Evolutionary conservation across 1,284 basidiomycete genomes (phyloP), one percentile per base, ranked within the genome.

Genomic region (Sporisorium sorghi): DNA sequence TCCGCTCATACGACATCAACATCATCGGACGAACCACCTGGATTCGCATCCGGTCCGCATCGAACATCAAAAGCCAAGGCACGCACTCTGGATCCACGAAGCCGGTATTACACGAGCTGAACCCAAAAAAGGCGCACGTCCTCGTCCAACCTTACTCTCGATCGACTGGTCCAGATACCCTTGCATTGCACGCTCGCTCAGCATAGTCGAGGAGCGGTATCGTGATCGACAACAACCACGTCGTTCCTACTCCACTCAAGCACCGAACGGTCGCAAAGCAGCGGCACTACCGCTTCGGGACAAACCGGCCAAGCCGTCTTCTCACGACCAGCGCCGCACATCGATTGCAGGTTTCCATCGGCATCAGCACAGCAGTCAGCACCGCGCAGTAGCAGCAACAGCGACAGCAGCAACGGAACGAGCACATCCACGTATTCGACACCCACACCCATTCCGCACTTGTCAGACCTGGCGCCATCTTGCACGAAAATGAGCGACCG

Each of bases 401-500:
- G 3, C 17, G 17, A 3, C 17, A 21, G 11, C 42, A 43, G 42
- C 42, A 60, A n/a, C 43, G 47, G 14, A 44, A 42, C 49, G 10
- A 37, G n/a, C 44, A 48, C 23, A 21, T 21, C 37, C 17, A n/a
- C 26, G 26, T 23, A 46, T 28, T 19, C 35, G 3, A 44, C 40
- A 11, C 39, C 6, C 3, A 50, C 28, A 43, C 46, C 33, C n/a
- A 32, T 19, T 15, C 10, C 21, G 11, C 51, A 44, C 19, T 10
- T 33, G 43, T 10, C 43, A 28, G 5, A 12, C 11, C 42, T 46
- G 42, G 32, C 50, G 30, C 58, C 24, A 26, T 43, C 30, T 28
- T 24, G 14, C 14, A 40, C 15, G 44, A 58, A 17, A 44, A 74
- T 74, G 72, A 70, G 67, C 56, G 73, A 72, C 48, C 59, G 67